phyloP scores from a whole-genome alignment of 75 land plant species.

The Cunninghamia lanceolata region DNA sequence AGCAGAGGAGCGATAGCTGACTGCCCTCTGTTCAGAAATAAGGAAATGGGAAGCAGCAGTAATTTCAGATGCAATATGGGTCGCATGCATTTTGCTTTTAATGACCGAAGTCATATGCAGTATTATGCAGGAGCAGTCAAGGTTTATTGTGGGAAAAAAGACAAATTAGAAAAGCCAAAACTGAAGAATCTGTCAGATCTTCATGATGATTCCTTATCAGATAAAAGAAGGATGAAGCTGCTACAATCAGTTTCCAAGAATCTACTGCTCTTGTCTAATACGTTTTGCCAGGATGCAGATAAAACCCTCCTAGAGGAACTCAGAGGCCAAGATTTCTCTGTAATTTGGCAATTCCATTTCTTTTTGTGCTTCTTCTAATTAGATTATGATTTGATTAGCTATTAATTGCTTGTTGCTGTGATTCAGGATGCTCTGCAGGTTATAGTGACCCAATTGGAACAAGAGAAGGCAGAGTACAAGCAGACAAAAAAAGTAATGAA shows the following conservation, averaged over 20 bases:
- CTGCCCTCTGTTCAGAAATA: not conserved
- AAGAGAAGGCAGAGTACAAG: constrained; percentile 39
- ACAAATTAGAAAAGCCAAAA: not conserved
- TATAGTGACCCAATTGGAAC: constrained; percentile 18
- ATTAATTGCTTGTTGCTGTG: not conserved
- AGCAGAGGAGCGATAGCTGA: not conserved
- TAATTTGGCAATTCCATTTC: not conserved
- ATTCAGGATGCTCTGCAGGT: constrained; percentile 41
- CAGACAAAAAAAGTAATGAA: constrained; percentile 28
- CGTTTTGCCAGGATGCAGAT: not conserved
- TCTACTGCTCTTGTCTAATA: constrained; percentile 18
- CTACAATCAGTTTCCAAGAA: constrained; percentile 31
- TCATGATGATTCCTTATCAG: not conserved
- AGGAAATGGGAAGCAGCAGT: not conserved
- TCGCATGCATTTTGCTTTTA: not conserved
- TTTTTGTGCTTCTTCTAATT: not conserved
- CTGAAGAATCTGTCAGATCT: not conserved
- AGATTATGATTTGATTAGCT: not conserved
- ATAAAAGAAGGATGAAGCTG: constrained; percentile 21
- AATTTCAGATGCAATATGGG: not conserved
- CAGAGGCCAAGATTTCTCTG: not conserved
- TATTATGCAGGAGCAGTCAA: not conserved
- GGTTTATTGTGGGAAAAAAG: not conserved
- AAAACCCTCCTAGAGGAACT: not conserved
- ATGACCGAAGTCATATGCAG: not conserved